Percentiles rank a stretch among this genome's conserved stretches.
These are phyloP conservation scores for Vishniacozyma victoriae DNA, from an alignment of 768 basidiomycete genomes.

Conservation along the genomic window DNA sequence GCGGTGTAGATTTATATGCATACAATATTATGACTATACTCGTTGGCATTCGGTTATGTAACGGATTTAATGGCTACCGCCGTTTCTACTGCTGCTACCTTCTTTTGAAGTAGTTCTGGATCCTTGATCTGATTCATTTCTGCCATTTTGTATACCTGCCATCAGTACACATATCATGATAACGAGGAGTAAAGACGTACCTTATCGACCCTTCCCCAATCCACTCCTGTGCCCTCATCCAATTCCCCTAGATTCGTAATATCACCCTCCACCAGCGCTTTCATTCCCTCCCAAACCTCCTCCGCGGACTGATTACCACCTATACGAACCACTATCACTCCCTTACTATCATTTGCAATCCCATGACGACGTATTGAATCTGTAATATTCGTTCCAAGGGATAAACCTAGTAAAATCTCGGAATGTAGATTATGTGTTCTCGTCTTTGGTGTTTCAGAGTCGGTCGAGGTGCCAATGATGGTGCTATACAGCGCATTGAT, in stretches of 20 bases:
- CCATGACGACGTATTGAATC: slow-evolving; percentile 84
- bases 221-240: slow-evolving; percentile 52
- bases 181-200: background rate
- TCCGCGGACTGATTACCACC: slow-evolving; percentile 38
- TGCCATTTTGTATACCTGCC: slow-evolving; percentile 60
- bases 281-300: slow-evolving; percentile 54
- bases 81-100: slow-evolving; percentile 69
- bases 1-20: slow-evolving; percentile 7
- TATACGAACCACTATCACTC: slow-evolving; percentile 69
- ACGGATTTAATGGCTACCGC: slow-evolving; percentile 77
- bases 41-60: slow-evolving; percentile 16
- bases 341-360: slow-evolving; percentile 59
- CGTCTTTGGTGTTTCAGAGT: slow-evolving; percentile 48
- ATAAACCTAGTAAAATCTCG: slow-evolving; percentile 80
- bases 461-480: slow-evolving; percentile 50
- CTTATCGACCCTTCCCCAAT: slow-evolving; percentile 56
- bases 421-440: slow-evolving; percentile 85
- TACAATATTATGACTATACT: background rate
- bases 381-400: slow-evolving; percentile 83
- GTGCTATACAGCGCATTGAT: slow-evolving; percentile 58
- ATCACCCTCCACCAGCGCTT: slow-evolving; percentile 57
- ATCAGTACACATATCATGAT: slow-evolving; percentile 7
- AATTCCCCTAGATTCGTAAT: slow-evolving; percentile 52
- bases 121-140: slow-evolving; percentile 53
- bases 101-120: slow-evolving; percentile 48